Base-by-base conservation (phyloP, 2,329 filamentous ascomycete genomes). In the Hymenoscyphus scutula region DNA sequence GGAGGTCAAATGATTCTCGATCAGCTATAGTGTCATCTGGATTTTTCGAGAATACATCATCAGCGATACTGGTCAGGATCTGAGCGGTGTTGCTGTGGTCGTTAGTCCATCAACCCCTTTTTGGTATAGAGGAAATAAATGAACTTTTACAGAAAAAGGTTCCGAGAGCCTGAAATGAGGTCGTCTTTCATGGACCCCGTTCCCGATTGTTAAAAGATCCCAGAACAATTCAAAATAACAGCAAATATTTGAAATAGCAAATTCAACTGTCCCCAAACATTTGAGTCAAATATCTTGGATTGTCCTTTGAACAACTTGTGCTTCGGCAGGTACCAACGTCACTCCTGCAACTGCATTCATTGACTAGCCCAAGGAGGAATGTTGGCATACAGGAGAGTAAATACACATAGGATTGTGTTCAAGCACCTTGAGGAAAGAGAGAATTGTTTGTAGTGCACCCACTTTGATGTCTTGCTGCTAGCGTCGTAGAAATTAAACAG, bases 41-140 rank as follows among this genome's bases (percentile, higher is more conserved):
- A 2, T 73, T 74, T 1, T 74, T 72, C 5, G 81, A 79, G 51
- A 80, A 80, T 7, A 84, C 72, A 1, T 77, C 77, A 76, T 91
- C 89, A 1, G 85, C 87, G 41, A 91, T 77, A 65, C 82, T 85
- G 0, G 84, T 88, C 41, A 91, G 77, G 3, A 90, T 85, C 74
- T 91, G 89, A 1, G 84, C 86, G 5, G 85, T 87, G 71, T 91
- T 92, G 78, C 75, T 76, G 53, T 58, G 29, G 25, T 53, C 53
- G 59, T 71, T 54, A 65, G 60, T 41, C 29, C 34, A 10, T 25
- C n/a, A 23, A n/a, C 10, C 41, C n/a, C 3, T 8, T 11, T 23
- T 23, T 25, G 41, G 19, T 48, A 17, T 10, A 1, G n/a, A 19
- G 32, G 32, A 34, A 11, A 34, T 34, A 13, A 34, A 13, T 10